Evolutionary conservation across 495 filamentous ascomycete genomes (phyloP).

Genomic region (Ascodesmis nigricans): DNA sequence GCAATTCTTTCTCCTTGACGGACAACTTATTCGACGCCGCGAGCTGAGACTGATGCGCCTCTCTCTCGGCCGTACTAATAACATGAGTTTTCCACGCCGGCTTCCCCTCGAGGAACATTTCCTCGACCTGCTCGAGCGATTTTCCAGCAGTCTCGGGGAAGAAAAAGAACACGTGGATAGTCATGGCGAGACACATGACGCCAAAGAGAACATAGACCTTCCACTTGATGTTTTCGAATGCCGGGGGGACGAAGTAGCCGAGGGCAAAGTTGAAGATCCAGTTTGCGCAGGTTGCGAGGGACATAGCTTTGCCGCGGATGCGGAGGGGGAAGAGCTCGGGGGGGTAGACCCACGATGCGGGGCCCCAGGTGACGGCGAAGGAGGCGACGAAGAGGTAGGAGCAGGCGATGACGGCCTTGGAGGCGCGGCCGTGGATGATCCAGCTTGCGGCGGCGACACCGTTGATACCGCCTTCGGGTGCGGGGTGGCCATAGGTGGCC

Average conservation of each 20-base stretch:
- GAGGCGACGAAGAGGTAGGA: constrained; percentile 60
- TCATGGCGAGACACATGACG: constrained; percentile 49
- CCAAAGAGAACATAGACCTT: constrained; percentile 54
- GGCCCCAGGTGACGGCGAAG: constrained; percentile 50
- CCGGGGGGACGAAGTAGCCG: constrained; percentile 53
- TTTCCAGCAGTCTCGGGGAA: constrained; percentile 68
- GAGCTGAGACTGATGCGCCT: no score
- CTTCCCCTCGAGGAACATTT: constrained; percentile 38
- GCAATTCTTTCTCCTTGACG: no score
- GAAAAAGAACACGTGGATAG: constrained; percentile 51
- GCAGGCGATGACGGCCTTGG: constrained; percentile 52
- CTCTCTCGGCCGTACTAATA: not conserved
- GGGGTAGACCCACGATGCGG: constrained; percentile 55
- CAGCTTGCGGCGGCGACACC: constrained; percentile 41
- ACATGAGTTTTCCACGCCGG: constrained; percentile 22
- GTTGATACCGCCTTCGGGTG: constrained; percentile 30
- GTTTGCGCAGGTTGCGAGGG: constrained; percentile 45
- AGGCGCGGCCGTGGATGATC: constrained; percentile 33
- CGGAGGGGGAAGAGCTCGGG: constrained; percentile 53
- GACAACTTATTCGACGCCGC: no score
- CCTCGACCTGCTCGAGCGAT: constrained; percentile 53
- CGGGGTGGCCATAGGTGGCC: constrained; percentile 29
- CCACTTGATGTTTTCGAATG: constrained; percentile 56
- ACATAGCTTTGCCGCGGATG: constrained; percentile 44
- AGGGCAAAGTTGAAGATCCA: constrained; percentile 66